Evolutionary conservation across 2,329 filamentous ascomycete species (phyloP).

Genomic region (Cyphellophora attinorum): DNA sequence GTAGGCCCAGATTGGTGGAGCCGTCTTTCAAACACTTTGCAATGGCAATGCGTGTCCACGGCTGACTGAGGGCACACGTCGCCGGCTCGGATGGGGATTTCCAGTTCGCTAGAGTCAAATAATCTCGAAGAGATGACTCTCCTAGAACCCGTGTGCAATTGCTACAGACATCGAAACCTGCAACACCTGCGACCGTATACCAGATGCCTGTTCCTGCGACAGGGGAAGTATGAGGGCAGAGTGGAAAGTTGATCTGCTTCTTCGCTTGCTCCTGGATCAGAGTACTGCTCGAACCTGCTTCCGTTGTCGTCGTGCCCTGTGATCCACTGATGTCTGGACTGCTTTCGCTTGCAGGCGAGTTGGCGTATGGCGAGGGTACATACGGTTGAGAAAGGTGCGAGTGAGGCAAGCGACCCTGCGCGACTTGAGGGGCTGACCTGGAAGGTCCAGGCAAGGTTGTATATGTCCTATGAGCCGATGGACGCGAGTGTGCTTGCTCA

Average conservation of each 20-base stretch:
- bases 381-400: too few relatives aligned
- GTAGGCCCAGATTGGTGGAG: conserved; percentile 54
- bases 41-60: conserved; percentile 81
- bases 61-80: conserved; percentile 68
- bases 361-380: too few relatives aligned
- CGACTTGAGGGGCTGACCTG: too few relatives aligned
- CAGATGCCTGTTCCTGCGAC: conserved; percentile 63
- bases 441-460: too few relatives aligned
- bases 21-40: conserved; percentile 65
- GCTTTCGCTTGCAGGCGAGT: too few relatives aligned
- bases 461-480: neutral
- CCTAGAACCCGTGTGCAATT: conserved; percentile 67
- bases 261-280: too few relatives aligned
- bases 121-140: conserved; percentile 56
- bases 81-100: conserved; percentile 50
- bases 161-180: conserved; percentile 72
- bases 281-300: too few relatives aligned
- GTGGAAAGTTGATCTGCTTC: conserved; percentile 36
- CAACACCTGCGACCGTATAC: conserved; percentile 63
- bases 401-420: too few relatives aligned
- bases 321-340: too few relatives aligned
- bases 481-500: neutral
- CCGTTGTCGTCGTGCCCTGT: too few relatives aligned
- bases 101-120: conserved; percentile 54
- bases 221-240: conserved; percentile 58